phyloP scores from a whole-genome alignment of 2,329 filamentous ascomycete genomes.

The Ambrosiella cleistominuta region DNA sequence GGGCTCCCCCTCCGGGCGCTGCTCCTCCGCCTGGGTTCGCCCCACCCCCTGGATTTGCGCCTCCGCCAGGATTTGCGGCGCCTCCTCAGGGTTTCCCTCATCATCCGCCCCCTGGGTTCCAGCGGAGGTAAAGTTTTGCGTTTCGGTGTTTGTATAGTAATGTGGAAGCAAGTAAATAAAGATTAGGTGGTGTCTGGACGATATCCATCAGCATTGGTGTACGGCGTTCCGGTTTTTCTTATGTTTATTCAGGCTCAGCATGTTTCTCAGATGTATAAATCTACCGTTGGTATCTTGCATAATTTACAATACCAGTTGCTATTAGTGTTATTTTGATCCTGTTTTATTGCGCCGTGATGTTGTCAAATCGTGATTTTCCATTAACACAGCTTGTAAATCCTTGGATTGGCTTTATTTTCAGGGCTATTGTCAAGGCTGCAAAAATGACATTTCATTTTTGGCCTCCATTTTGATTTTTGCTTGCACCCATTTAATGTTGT shows the following conservation, averaged over 20 bases:
- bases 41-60: constrained; percentile 19
- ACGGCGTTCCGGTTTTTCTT: not conserved
- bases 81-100: constrained; percentile 23
- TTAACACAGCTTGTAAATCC: no score
- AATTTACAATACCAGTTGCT: not conserved
- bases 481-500: no score
- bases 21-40: constrained; percentile 18
- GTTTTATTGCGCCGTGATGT: no score
- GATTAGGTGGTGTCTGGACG: not conserved
- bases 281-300: not conserved
- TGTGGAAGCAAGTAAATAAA: not conserved
- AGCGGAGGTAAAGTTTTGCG: constrained; percentile 5
- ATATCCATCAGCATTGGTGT: constrained; percentile 1
- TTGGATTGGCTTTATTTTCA: no score
- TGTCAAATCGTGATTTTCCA: no score
- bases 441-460: no score
- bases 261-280: not conserved
- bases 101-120: constrained; percentile 15
- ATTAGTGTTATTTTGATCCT: not conserved
- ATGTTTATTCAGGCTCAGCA: not conserved
- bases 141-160: not conserved
- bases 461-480: no score
- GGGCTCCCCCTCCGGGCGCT: constrained; percentile 19
- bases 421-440: no score
- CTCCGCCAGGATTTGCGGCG: constrained; percentile 27